phyloP scores from a whole-genome alignment of 2,329 filamentous ascomycete genomes.

The Diaporthe citriasiana region DNA sequence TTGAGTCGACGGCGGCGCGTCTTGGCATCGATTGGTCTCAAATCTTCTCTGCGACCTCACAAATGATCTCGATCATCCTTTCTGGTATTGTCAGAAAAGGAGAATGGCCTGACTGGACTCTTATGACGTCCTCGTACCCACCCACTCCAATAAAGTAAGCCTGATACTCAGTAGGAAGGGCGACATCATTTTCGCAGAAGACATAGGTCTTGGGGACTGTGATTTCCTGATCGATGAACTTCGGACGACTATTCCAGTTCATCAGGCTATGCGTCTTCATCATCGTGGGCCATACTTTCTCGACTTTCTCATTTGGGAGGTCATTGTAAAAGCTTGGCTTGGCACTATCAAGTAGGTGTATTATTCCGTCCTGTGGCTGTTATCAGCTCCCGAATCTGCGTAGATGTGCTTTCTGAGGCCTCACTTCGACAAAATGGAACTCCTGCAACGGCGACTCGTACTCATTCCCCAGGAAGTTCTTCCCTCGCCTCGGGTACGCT shows the following conservation, averaged over 20 bases:
- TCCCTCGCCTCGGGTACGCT: slow-evolving; percentile 33
- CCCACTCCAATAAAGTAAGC: slow-evolving; percentile 31
- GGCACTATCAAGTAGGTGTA: slow-evolving; percentile 34
- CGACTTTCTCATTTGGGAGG: slow-evolving; percentile 1
- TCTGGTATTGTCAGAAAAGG: slow-evolving; percentile 31
- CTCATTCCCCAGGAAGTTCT: slow-evolving; percentile 26
- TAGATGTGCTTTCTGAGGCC: background rate
- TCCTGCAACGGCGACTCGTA: slow-evolving; percentile 19
- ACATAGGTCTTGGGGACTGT: slow-evolving; percentile 33
- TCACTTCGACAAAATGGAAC: slow-evolving; percentile 29
- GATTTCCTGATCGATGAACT: slow-evolving; percentile 37
- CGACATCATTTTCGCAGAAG: slow-evolving; percentile 35
- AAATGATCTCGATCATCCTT: slow-evolving; percentile 33
- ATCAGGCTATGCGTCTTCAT: slow-evolving; percentile 32
- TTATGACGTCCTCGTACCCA: slow-evolving; percentile 33
- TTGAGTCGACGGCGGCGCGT: background rate
- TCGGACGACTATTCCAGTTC: slow-evolving; percentile 32
- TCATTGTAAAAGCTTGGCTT: slow-evolving; percentile 28
- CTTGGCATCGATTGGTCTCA: background rate
- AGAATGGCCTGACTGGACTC: slow-evolving; percentile 31
- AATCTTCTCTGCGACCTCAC: slow-evolving; percentile 8
- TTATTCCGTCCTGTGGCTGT: slow-evolving; percentile 30
- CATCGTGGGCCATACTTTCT: slow-evolving; percentile 13
- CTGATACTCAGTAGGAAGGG: slow-evolving; percentile 29
- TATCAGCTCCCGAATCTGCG: background rate